phyloP scores from a whole-genome alignment of 2,329 filamentous ascomycete species.

The Dryadomyces quercivorus region DNA sequence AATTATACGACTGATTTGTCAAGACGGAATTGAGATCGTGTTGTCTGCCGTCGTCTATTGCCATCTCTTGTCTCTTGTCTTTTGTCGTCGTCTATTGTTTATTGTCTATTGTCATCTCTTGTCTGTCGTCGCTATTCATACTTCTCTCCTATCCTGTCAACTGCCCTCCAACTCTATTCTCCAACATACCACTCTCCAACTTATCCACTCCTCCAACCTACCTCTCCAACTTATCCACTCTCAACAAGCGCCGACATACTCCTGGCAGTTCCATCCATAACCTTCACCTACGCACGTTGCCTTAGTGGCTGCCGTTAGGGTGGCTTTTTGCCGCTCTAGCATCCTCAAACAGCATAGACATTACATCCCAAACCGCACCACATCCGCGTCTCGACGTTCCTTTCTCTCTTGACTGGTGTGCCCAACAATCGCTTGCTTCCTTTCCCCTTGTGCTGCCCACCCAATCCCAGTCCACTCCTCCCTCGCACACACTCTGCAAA shows the following conservation, averaged over 20 bases:
- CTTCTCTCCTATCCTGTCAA: neutral
- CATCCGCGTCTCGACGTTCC: neutral
- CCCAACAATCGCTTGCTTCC: neutral
- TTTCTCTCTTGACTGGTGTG: neutral
- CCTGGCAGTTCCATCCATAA: neutral
- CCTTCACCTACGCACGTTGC: neutral
- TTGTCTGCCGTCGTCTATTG: too few relatives aligned
- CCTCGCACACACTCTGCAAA: too few relatives aligned
- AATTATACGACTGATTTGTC: neutral
- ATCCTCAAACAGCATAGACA: neutral
- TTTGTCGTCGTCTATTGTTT: too few relatives aligned
- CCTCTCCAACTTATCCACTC: too few relatives aligned
- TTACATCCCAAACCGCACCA: neutral
- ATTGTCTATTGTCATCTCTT: neutral
- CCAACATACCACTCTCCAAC: neutral
- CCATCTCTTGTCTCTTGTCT: neutral
- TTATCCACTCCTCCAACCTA: too few relatives aligned
- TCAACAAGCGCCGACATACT: slow-evolving; percentile 1
- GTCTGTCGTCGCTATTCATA: neutral
- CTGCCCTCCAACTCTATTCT: neutral
- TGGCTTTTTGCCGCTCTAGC: neutral
- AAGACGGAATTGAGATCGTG: too few relatives aligned
- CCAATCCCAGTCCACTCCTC: neutral
- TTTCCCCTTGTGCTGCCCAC: neutral
- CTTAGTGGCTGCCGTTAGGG: neutral